phyloP scores from a whole-genome alignment of 2,329 filamentous ascomycete genomes.

The Teratosphaeria pseudoeucalypti region DNA sequence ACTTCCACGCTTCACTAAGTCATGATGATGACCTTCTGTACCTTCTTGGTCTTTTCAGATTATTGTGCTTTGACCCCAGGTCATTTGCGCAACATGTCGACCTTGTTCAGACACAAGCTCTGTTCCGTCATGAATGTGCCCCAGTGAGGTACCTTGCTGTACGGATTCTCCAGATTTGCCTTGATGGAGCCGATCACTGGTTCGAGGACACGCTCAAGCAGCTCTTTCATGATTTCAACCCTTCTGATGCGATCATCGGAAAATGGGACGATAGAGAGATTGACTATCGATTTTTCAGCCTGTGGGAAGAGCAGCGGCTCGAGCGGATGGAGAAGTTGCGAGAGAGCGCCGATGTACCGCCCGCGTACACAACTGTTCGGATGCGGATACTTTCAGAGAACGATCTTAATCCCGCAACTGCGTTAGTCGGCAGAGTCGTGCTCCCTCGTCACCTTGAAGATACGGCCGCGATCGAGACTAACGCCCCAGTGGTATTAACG shows the following conservation, averaged over 20 bases:
- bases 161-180: slow-evolving; percentile 66
- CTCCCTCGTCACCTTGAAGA: slow-evolving; percentile 45
- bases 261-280: slow-evolving; percentile 64
- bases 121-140: slow-evolving; percentile 51
- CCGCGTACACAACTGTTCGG: slow-evolving; percentile 2
- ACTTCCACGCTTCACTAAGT: slow-evolving; percentile 2
- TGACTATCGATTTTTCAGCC: slow-evolving; percentile 64
- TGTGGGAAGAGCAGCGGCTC: slow-evolving; percentile 53
- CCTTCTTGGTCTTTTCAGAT: slow-evolving; percentile 63
- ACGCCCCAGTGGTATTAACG: slow-evolving; percentile 38
- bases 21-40: slow-evolving; percentile 15
- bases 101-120: slow-evolving; percentile 54
- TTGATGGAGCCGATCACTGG: slow-evolving; percentile 70
- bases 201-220: slow-evolving; percentile 63
- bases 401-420: slow-evolving; percentile 33
- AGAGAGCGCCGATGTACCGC: background rate
- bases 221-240: slow-evolving; percentile 40
- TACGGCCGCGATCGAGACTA: background rate
- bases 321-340: slow-evolving; percentile 17
- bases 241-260: slow-evolving; percentile 49
- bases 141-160: slow-evolving; percentile 71
- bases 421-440: slow-evolving; percentile 55
- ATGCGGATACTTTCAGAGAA: slow-evolving; percentile 4
- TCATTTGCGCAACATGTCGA: slow-evolving; percentile 57
- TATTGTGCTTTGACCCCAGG: slow-evolving; percentile 64